Evolutionary conservation across 2,329 filamentous ascomycete genomes (phyloP).

Genomic region (Exophiala lecanii-corni): DNA sequence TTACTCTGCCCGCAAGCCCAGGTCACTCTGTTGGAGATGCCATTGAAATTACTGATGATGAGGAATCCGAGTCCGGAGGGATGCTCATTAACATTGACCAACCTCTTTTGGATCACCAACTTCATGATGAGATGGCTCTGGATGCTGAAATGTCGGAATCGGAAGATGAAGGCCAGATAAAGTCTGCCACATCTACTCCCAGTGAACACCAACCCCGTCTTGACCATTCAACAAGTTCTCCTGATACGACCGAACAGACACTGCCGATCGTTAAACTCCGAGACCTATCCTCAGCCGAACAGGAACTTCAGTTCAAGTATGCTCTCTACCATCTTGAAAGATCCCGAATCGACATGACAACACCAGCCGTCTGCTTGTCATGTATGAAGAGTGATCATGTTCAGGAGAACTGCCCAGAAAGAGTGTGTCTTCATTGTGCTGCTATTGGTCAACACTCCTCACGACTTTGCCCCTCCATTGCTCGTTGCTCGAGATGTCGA

Average conservation of each 20-base stretch:
- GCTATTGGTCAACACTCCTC: conserved; percentile 38
- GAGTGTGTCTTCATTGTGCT: conserved; percentile 42
- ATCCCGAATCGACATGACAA: conserved; percentile 37
- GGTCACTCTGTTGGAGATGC: conserved; percentile 16
- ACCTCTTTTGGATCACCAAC: conserved; percentile 16
- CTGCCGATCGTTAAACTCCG: conserved; percentile 23
- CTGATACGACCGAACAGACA: no score
- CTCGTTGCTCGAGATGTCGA: conserved; percentile 52
- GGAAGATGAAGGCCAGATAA: background rate
- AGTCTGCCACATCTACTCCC: background rate
- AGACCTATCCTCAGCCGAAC: conserved; percentile 36
- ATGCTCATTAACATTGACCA: conserved; percentile 40
- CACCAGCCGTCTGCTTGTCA: conserved; percentile 39
- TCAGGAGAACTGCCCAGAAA: conserved; percentile 39
- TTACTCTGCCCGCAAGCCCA: background rate
- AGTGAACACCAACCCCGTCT: no score
- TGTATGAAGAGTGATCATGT: conserved; percentile 42
- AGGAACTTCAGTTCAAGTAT: conserved; percentile 37
- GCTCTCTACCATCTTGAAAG: conserved; percentile 37
- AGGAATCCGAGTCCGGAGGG: conserved; percentile 33
- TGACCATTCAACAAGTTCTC: no score
- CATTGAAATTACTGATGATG: conserved; percentile 29
- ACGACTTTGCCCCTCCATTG: conserved; percentile 37
- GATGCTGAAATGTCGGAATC: conserved; percentile 7
- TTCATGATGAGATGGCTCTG: conserved; percentile 6